Evolutionary conservation across 2,329 filamentous ascomycete genomes (phyloP).

Genomic region (Alternaria sp.): DNA sequence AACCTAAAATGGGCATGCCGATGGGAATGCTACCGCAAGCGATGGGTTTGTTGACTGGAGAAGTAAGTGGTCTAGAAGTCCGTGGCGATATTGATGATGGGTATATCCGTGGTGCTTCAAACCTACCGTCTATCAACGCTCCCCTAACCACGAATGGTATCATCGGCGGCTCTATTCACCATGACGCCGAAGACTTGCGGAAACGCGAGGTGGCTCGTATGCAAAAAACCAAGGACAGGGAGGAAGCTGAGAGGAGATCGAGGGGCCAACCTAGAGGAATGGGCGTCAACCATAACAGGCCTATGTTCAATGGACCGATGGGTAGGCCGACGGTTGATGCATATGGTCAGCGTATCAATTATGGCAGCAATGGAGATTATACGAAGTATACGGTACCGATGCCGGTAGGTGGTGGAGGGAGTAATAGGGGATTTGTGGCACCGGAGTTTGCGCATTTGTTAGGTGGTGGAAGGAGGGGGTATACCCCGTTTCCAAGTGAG

Average conservation of each 20-base stretch:
- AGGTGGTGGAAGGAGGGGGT: background rate
- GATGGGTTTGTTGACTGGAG: constrained; percentile 8
- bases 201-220: constrained; percentile 10
- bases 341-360: background rate
- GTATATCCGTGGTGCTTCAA: background rate
- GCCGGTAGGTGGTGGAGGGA: background rate
- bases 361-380: background rate
- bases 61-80: constrained; percentile 13
- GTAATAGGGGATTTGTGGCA: constrained; percentile 3
- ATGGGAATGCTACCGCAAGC: constrained; percentile 10
- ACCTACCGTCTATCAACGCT: background rate
- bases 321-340: constrained; percentile 1
- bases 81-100: background rate
- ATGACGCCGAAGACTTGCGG: background rate
- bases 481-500: constrained; percentile 17
- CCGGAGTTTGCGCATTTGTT: constrained; percentile 12
- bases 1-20: constrained; percentile 26
- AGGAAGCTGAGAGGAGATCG: background rate
- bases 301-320: constrained; percentile 31
- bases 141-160: background rate
- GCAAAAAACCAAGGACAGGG: background rate
- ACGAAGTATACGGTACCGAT: background rate
- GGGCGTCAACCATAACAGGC: constrained; percentile 11
- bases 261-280: background rate
- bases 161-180: background rate